Evolutionary conservation across 2,329 filamentous ascomycete species (phyloP), one percentile per base, ranked within the genome.

Genomic region (Aspergillus sp.): DNA sequence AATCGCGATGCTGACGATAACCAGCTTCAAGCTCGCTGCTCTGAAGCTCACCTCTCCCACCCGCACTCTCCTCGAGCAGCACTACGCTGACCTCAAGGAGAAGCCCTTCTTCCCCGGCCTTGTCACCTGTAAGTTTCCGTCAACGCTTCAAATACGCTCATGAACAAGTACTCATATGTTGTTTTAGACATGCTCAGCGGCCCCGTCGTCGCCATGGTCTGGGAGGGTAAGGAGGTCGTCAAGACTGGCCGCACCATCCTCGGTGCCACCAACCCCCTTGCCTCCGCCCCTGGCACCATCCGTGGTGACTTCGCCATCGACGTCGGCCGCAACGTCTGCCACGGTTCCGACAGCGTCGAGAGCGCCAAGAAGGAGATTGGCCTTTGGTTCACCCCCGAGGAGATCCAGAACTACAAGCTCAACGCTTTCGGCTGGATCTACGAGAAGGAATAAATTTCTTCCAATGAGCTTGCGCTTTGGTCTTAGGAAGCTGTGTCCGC

Each of bases 301-400:
- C 93, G 95, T 83, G 93, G 92, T 80, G 89, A 93, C 84, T 92
- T 79, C 79, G 89, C 90, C 79, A 90, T 93, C 71, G 88, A 91
- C 73, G 89, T 92, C 77, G 95, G 95, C 82, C 91, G 93, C 80
- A 99, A 99, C 86, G 92, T 98, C 83, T 98, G 93, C 90, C 95
- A 99, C 88, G 95, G 95, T 78, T 97, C 92, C 80, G 95, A 99
- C 86, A 88, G 85, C 77, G 93, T 99, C 81, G 95, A 99, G 88
- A 96, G 87, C 84, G 95, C 95, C 82, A 87, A 98, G 89, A 97
- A 98, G 90, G 95, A 99, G 86, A 99, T 99, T 77, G 89, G 89
- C 74, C 88, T 98, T 77, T 99, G 95, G 95, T 99, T 99, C 90
- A 88, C 89, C 81, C 83, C 90, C 69, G 87, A 86, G 70, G 95